phyloP scores from a whole-genome alignment of 176 grass and related monocot species.

The Poa annua region DNA sequence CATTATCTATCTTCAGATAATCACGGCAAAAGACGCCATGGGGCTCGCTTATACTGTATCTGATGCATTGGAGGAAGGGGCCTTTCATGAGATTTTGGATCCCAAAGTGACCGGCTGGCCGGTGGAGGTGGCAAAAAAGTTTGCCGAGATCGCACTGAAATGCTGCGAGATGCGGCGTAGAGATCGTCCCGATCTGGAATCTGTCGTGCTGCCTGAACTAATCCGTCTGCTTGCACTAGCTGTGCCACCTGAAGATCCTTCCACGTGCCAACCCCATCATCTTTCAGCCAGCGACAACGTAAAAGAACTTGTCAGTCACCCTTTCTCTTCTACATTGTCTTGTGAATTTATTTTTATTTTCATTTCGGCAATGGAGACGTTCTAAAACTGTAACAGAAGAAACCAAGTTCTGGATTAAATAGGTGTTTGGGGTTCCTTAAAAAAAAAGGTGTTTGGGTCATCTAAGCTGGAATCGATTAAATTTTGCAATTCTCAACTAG shows the following conservation, averaged over 20 bases:
- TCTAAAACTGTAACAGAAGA: background rate
- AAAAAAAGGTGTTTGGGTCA: background rate
- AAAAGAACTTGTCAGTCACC: background rate
- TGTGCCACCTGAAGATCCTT: constrained; percentile 28
- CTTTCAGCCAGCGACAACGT: constrained; percentile 45
- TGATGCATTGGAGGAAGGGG: constrained; percentile 66
- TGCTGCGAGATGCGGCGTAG: constrained; percentile 74
- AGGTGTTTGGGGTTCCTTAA: background rate
- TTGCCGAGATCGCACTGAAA: constrained; percentile 70
- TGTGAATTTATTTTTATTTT: background rate
- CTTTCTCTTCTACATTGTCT: background rate
- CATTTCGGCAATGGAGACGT: background rate
- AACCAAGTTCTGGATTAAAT: background rate
- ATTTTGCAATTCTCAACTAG: background rate
- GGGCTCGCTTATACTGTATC: constrained; percentile 68
- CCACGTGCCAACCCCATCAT: constrained; percentile 35
- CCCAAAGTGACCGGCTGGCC: constrained; percentile 63
- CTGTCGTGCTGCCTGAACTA: constrained; percentile 67
- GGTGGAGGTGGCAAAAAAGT: constrained; percentile 48
- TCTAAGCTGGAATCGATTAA: background rate
- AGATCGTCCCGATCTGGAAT: constrained; percentile 73
- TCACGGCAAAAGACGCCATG: constrained; percentile 71
- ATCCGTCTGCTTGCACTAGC: constrained; percentile 46
- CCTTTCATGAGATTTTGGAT: constrained; percentile 56
- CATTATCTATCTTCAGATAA: constrained; percentile 76